These are phyloP conservation scores for Colletotrichum caudatum DNA, from an alignment of 2,329 filamentous ascomycete genomes.

Conservation along the genomic window DNA sequence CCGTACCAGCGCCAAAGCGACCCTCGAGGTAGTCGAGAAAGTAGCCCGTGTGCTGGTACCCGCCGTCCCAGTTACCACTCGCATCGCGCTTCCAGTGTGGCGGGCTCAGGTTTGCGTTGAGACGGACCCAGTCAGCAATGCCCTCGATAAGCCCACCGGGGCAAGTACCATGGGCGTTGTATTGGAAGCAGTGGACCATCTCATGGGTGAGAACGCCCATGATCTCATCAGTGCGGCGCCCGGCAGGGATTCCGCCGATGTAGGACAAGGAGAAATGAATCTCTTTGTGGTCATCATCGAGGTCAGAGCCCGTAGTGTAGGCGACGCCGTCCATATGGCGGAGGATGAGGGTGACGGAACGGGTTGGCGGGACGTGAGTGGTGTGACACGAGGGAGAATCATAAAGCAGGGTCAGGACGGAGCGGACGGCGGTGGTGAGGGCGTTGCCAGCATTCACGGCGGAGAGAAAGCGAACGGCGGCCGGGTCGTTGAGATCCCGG, in stretches of 20 bases:
- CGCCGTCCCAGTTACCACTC: conserved; percentile 80
- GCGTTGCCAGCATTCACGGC: conserved; percentile 72
- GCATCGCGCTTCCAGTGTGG: conserved; percentile 82
- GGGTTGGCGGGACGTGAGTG: conserved; percentile 70
- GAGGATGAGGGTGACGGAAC: conserved; percentile 87
- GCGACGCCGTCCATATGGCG: conserved; percentile 86
- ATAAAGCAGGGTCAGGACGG: conserved; percentile 82
- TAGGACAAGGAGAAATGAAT: conserved; percentile 89
- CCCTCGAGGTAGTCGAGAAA: conserved; percentile 89
- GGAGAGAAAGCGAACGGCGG: conserved; percentile 74
- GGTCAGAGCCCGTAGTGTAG: conserved; percentile 84
- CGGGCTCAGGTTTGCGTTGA: conserved; percentile 78
- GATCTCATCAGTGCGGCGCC: conserved; percentile 71
- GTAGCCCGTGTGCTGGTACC: conserved; percentile 92
- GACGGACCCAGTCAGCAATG: conserved; percentile 90
- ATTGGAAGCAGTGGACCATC: conserved; percentile 95
- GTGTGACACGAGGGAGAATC: conserved; percentile 54
- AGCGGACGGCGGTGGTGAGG: conserved; percentile 71
- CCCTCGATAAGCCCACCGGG: conserved; percentile 89
- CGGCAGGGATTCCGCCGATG: conserved; percentile 64
- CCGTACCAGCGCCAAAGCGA: conserved; percentile 69
- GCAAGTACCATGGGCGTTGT: conserved; percentile 71
- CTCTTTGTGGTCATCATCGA: conserved; percentile 90
- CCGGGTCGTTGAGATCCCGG: conserved; percentile 69
- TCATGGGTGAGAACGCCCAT: conserved; percentile 90